phyloP scores from a whole-genome alignment of 2,329 filamentous ascomycete genomes.

The Talaromyces funiculosus region DNA sequence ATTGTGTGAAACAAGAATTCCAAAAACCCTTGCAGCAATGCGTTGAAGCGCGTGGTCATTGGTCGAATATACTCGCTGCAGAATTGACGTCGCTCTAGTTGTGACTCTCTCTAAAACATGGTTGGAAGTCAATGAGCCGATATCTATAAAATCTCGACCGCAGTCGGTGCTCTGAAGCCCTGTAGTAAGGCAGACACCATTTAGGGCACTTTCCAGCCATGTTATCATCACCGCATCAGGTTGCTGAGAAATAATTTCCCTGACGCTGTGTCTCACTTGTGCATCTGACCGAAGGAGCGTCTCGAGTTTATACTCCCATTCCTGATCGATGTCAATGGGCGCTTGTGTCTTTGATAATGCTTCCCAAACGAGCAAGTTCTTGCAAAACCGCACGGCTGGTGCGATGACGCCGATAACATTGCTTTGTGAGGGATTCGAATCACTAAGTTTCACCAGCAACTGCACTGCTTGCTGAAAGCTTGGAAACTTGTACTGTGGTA shows the following conservation, averaged over 20 bases:
- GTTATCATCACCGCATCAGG: conserved; percentile 27
- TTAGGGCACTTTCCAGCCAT: conserved; percentile 43
- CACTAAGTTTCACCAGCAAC: conserved; percentile 26
- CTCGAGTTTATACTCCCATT: conserved; percentile 80
- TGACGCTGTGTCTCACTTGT: conserved; percentile 53
- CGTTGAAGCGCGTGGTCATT: conserved; percentile 65
- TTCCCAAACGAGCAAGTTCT: conserved; percentile 55
- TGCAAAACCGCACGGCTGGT: conserved; percentile 64
- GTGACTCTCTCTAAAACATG: conserved; percentile 48
- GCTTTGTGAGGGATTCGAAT: conserved; percentile 23
- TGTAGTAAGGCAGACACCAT: conserved; percentile 37
- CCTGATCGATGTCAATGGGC: conserved; percentile 58
- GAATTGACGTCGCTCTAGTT: conserved; percentile 47
- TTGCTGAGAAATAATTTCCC: conserved; percentile 27
- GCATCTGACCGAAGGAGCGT: conserved; percentile 66
- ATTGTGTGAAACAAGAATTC: conserved; percentile 67
- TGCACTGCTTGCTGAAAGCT: conserved; percentile 22
- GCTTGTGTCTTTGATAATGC: conserved; percentile 46
- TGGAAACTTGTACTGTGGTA: conserved; percentile 37
- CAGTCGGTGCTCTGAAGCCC: conserved; percentile 41
- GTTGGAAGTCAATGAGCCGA: conserved; percentile 52
- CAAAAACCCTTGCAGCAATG: conserved; percentile 64
- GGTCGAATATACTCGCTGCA: conserved; percentile 56
- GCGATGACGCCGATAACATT: conserved; percentile 52
- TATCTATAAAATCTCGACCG: conserved; percentile 48